Base-by-base conservation (phyloP, 2,329 filamentous ascomycete genomes). In the Rhynchosporium agropyri region DNA sequence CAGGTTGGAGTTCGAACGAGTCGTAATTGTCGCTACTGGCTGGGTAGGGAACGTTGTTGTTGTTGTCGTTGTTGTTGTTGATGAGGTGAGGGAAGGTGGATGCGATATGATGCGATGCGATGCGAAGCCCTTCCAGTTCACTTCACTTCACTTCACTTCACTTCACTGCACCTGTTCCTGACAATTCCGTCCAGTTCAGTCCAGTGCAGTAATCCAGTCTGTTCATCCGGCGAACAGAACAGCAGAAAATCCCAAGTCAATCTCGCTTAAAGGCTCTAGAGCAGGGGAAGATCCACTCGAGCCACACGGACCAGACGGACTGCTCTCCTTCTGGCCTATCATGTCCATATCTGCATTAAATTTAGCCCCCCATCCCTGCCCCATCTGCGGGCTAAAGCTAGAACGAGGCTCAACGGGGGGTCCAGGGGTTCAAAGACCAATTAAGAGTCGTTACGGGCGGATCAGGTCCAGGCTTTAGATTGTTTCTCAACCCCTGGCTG, bases 261-360 rank as follows among this genome's bases (percentile, higher is more conserved):
- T 55, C 53, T 55, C 53, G 53, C 53, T 55, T 20, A 42, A 43
- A 43, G 20, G 3, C 20, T 3, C 15, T 5, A 2, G 4, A 36
- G 26, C 31, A 55, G 33, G 33, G 33, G 33, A 54, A 29, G 8
- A 29, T 3, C 10, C 1, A 8, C 36, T 7, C 15, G 6, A 20
- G 29, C 42, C 42, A 12, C n/a, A 29, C n/a, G 20, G 20, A 20
- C 20, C 20, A 20, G 20, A 20, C 20, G 53, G 53, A 20, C 36
- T 43, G 28, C 38, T 43, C 53, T 31, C 36, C 40, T 29, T 42
- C 43, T 6, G 53, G 33, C 53, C 53, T 55, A 55, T 55, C 33
- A 55, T 55, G 20, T 43, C 53, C 53, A 38, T 42, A 20, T n/a
- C 8, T 43, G 53, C 53, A 54, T 54, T 54, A 54, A 36, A 9